A percentile compares a stretch with the other conserved stretches of the same genome.
Conservation (phyloP, 108 stramenopile species). For the Craspedostauros australis region DNA sequence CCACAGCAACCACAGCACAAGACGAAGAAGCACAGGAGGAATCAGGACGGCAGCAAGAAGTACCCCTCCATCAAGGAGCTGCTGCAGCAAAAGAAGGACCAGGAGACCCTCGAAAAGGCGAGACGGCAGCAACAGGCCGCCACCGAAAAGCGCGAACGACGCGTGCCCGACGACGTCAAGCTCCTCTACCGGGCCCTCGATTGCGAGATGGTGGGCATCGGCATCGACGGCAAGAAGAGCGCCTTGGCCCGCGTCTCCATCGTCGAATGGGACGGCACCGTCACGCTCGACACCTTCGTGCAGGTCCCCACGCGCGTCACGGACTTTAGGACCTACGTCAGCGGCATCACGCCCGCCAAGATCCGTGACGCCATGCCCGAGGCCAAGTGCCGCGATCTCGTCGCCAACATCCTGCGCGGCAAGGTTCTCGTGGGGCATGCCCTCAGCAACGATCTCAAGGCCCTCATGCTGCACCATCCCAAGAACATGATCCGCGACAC, state of each 20-base stretch:
- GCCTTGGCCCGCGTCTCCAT: conserved; percentile 87
- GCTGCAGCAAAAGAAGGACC: conserved; percentile 44
- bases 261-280: conserved; percentile 67
- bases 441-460: conserved; percentile 91
- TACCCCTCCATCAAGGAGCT: conserved; percentile 78
- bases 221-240: conserved; percentile 67
- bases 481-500: conserved; percentile 79
- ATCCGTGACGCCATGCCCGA: conserved; percentile 62
- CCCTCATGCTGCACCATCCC: conserved; percentile 87
- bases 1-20: neutral
- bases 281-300: conserved; percentile 78
- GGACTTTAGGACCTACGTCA: conserved; percentile 87
- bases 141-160: conserved; percentile 32
- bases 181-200: conserved; percentile 81
- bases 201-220: conserved; percentile 99
- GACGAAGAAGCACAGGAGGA: conserved; percentile 20
- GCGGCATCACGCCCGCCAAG: conserved; percentile 78
- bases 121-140: conserved; percentile 26
- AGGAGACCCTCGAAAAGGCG: conserved; percentile 31
- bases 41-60: conserved; percentile 5
- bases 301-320: conserved; percentile 88
- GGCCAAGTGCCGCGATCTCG: conserved; percentile 59
- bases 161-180: conserved; percentile 31
- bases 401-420: conserved; percentile 64
- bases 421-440: conserved; percentile 96